Conservation (phyloP, 202 grass and related monocot genomes). For the Musa balbisiana region DNA sequence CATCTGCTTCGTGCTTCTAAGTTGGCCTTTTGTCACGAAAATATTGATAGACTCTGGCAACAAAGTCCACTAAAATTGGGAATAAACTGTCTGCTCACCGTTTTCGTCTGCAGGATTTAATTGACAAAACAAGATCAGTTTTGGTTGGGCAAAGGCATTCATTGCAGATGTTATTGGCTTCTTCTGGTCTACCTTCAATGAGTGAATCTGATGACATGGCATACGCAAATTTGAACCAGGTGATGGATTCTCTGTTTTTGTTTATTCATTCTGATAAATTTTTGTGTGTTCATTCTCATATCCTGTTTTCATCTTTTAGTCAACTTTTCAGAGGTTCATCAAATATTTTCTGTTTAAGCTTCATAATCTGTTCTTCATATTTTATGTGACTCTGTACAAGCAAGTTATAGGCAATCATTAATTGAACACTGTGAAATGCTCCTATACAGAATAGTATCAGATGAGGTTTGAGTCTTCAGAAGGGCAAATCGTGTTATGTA, state of each 20-base stretch:
- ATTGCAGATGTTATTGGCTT: constrained; percentile 50
- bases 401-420: neutral
- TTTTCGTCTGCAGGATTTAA: constrained; percentile 46
- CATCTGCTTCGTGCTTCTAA: neutral
- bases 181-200: constrained; percentile 52
- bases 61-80: neutral
- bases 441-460: too few species aligned
- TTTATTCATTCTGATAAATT: neutral
- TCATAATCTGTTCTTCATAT: neutral
- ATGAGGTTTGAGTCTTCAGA: neutral
- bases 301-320: neutral
- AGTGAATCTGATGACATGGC: constrained; percentile 44
- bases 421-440: neutral
- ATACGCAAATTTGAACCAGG: constrained; percentile 56
- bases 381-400: neutral
- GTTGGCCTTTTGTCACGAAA: neutral
- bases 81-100: neutral
- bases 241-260: neutral
- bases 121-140: constrained; percentile 58
- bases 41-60: neutral
- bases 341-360: neutral
- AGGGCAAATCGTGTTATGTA: neutral
- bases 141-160: constrained; percentile 45
- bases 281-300: neutral
- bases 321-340: neutral